Conservation (phyloP, 495 filamentous ascomycete genomes). For the Hypoxylon intermedium region DNA sequence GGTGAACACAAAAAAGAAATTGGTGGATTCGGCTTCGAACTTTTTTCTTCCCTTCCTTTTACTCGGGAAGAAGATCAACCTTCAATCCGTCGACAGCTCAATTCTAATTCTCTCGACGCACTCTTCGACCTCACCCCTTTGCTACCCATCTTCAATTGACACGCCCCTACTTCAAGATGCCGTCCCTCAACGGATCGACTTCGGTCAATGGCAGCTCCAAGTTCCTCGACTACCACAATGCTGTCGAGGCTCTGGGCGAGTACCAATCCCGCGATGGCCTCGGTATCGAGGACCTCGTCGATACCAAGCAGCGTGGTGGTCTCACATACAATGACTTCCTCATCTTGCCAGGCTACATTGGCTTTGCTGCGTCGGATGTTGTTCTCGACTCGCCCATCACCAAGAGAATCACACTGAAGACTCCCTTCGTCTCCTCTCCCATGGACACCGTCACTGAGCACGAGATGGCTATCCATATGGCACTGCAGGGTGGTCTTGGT, state of each 20-base stretch:
- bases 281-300: slow-evolving; percentile 78
- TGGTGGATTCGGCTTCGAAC: slow-evolving; percentile 27
- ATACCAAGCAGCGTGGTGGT: slow-evolving; percentile 86
- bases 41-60: slow-evolving; percentile 60
- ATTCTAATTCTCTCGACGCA: slow-evolving; percentile 43
- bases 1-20: slow-evolving; percentile 23
- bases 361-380: slow-evolving; percentile 90
- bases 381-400: slow-evolving; percentile 88
- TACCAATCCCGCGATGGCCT: slow-evolving; percentile 84
- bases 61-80: slow-evolving; percentile 66
- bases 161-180: slow-evolving; percentile 25
- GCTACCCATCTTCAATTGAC: not conserved
- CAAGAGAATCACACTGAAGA: slow-evolving; percentile 91
- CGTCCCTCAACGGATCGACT: slow-evolving; percentile 37
- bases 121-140: slow-evolving; percentile 46
- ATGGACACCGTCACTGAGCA: slow-evolving; percentile 99
- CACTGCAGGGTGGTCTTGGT: slow-evolving; percentile 92
- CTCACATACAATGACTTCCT: slow-evolving; percentile 79
- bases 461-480: slow-evolving; percentile 99
- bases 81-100: slow-evolving; percentile 59
- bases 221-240: slow-evolving; percentile 63
- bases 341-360: slow-evolving; percentile 65
- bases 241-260: slow-evolving; percentile 78
- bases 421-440: slow-evolving; percentile 92
- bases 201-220: slow-evolving; percentile 47